Evolutionary conservation across 2,329 filamentous ascomycete genomes (phyloP).

Genomic region (Colletotrichum lindemuthianum): DNA sequence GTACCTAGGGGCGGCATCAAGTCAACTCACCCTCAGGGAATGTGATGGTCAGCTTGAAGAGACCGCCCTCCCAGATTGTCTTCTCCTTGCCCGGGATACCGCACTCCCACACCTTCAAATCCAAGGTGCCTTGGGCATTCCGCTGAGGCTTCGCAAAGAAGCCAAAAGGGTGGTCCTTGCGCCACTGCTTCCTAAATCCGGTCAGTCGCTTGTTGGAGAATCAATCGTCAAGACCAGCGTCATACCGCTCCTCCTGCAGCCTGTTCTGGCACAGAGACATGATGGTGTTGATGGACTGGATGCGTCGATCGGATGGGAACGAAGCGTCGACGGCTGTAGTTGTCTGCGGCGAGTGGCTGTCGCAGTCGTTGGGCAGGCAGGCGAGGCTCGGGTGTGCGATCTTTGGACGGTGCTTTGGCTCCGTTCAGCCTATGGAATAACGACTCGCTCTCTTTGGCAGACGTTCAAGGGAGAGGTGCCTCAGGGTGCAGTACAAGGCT

Average conservation of each 20-base stretch:
- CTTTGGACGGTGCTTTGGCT: not conserved
- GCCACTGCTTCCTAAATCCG: conserved; percentile 86
- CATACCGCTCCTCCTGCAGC: conserved; percentile 87
- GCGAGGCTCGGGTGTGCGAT: conserved; percentile 3
- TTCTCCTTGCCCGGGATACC: conserved; percentile 96
- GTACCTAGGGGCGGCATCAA: not conserved
- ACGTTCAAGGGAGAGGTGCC: too few species aligned
- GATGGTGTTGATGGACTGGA: conserved; percentile 36
- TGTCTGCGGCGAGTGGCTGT: conserved; percentile 11
- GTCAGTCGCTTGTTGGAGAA: conserved; percentile 34
- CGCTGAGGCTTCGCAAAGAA: conserved; percentile 93
- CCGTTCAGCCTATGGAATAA: not conserved
- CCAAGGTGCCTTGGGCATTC: conserved; percentile 78
- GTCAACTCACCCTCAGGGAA: conserved; percentile 86
- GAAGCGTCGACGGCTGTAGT: not conserved
- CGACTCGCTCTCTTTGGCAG: too few species aligned
- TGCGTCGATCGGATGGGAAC: not conserved
- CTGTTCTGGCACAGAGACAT: conserved; percentile 93
- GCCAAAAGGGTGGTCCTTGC: conserved; percentile 95
- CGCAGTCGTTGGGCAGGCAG: conserved; percentile 9
- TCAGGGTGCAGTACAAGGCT: not conserved
- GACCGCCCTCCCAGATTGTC: conserved; percentile 96
- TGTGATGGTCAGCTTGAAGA: conserved; percentile 92
- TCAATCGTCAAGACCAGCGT: conserved; percentile 24
- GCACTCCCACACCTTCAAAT: conserved; percentile 96